phyloP scores from a whole-genome alignment of 2,329 filamentous ascomycete species.

The Sclerotinia nivalis region DNA sequence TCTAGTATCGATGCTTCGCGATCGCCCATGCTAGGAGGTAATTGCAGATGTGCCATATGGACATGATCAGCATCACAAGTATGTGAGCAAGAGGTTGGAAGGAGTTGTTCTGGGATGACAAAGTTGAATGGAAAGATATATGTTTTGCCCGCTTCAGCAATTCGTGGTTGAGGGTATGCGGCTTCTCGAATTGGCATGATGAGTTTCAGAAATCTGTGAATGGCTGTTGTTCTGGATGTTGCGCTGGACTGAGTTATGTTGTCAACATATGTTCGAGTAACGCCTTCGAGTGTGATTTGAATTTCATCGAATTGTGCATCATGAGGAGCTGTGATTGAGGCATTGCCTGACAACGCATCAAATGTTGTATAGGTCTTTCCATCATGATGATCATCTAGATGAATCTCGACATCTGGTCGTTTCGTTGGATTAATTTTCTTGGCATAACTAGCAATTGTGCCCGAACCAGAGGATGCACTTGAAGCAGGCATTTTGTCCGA shows the following conservation, averaged over 20 bases:
- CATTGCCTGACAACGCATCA: conserved; percentile 37
- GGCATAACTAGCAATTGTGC: conserved; percentile 35
- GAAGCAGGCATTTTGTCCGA: conserved; percentile 32
- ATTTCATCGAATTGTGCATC: conserved; percentile 39
- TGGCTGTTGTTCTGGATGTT: conserved; percentile 33
- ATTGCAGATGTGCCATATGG: conserved; percentile 38
- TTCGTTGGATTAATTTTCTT: conserved; percentile 31
- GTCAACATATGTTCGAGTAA: conserved; percentile 37
- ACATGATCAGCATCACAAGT: conserved; percentile 33
- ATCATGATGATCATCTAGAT: conserved; percentile 35
- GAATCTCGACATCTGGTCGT: conserved; percentile 37
- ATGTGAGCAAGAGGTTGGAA: conserved; percentile 39
- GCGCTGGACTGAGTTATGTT: conserved; percentile 35
- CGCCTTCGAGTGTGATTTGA: conserved; percentile 39
- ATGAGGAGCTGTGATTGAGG: conserved; percentile 37
- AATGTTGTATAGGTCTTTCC: conserved; percentile 39
- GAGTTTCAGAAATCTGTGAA: conserved; percentile 40
- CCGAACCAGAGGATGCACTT: conserved; percentile 31
- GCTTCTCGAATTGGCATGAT: conserved; percentile 40
- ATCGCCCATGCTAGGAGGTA: conserved; percentile 40
- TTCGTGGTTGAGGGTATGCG: conserved; percentile 37
- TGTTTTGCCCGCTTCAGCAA: conserved; percentile 38
- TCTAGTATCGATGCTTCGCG: conserved; percentile 30
- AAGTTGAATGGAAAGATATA: conserved; percentile 41
- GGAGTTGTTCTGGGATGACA: conserved; percentile 39